These are phyloP conservation scores for Agapanthus africanus DNA, from an alignment of 106 monocot species.

Conservation along the genomic window DNA sequence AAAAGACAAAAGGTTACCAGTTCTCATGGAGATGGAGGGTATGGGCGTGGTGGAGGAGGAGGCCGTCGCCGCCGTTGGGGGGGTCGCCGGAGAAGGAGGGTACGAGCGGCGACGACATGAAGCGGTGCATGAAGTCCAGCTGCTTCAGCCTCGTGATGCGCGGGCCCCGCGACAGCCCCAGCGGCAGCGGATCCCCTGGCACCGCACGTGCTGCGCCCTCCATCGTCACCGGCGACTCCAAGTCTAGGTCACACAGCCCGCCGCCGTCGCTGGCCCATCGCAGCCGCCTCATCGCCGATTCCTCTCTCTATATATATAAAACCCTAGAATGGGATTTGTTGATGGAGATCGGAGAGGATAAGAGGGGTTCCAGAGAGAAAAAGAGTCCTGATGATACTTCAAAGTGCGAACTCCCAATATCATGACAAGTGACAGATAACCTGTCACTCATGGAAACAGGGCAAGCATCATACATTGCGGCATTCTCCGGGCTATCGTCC, in stretches of 20 bases:
- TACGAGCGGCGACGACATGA: constrained; percentile 53
- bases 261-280: constrained; percentile 49
- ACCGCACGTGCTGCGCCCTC: constrained; percentile 73
- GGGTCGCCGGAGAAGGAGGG: constrained; percentile 6
- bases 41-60: constrained; percentile 17
- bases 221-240: constrained; percentile 64
- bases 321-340: no score
- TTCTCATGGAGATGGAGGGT: constrained; percentile 16
- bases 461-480: no score
- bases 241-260: constrained; percentile 71
- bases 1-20: constrained; percentile 59
- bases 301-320: no score
- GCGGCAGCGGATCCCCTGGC: constrained; percentile 58
- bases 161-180: constrained; percentile 70
- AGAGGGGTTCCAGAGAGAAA: no score
- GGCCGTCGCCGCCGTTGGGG: constrained; percentile 7
- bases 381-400: no score
- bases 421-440: no score
- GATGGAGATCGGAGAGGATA: no score
- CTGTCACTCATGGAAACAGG: no score
- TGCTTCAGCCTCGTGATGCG: constrained; percentile 80
- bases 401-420: no score
- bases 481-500: no score
- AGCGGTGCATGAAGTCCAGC: constrained; percentile 96
- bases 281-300: constrained; percentile 32